Conservation (phyloP, 2,329 filamentous ascomycete genomes). For the Pseudogymnoascus verrucosus region DNA sequence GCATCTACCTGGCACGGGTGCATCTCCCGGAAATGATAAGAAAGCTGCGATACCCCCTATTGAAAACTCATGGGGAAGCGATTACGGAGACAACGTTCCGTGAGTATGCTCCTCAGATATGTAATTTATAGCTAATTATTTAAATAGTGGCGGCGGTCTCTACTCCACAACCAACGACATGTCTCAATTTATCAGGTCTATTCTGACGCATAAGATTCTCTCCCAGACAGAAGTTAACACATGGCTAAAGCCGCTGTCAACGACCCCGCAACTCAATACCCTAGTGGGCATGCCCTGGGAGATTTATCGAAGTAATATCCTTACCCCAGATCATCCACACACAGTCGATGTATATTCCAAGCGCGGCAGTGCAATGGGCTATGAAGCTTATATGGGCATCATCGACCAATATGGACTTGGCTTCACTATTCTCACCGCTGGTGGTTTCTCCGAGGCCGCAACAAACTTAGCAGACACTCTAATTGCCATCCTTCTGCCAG, state of each 20-base stretch:
- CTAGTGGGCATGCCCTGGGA: slow-evolving; percentile 9
- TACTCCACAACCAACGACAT: slow-evolving; percentile 27
- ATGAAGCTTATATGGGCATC: neutral
- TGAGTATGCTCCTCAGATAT: neutral
- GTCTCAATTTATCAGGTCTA: slow-evolving; percentile 22
- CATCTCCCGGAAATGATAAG: neutral
- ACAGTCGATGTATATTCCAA: slow-evolving; percentile 3
- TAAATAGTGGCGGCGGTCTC: slow-evolving; percentile 29
- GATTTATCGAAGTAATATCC: neutral
- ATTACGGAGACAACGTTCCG: neutral
- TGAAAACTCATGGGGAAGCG: slow-evolving; percentile 1
- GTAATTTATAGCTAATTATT: neutral
- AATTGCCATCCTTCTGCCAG: neutral
- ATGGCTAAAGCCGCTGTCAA: slow-evolving; percentile 11
- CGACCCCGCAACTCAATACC: neutral
- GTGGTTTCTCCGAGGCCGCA: neutral
- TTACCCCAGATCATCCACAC: slow-evolving; percentile 1
- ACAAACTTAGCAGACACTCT: neutral
- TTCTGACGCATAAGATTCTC: neutral
- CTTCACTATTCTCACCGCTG: neutral
- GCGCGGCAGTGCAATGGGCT: neutral
- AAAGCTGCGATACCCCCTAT: neutral
- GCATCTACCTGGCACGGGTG: slow-evolving; percentile 23
- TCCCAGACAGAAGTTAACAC: neutral
- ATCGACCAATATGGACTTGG: slow-evolving; percentile 1